phyloP scores from a whole-genome alignment of 805 yeast species.

The Torulaspora gathmanii region DNA sequence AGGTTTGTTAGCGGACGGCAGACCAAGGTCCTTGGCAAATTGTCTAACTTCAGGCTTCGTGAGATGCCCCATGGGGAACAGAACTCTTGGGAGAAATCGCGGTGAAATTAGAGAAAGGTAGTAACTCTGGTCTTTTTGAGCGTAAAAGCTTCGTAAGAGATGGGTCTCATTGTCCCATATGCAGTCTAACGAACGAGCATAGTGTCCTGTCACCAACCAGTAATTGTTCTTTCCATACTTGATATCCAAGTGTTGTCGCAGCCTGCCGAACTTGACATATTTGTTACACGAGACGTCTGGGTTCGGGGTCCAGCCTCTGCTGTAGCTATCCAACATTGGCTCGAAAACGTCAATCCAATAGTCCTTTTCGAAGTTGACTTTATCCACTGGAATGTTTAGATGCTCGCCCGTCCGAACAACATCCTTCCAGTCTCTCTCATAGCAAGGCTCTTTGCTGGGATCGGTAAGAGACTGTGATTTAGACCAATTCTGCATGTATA shows the following conservation, averaged over 20 bases:
- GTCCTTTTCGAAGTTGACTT: slow-evolving; percentile 82
- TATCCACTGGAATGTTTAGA: slow-evolving; percentile 61
- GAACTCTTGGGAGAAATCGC: slow-evolving; percentile 42
- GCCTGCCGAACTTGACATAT: slow-evolving; percentile 79
- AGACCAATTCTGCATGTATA: slow-evolving; percentile 94
- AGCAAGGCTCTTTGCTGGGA: slow-evolving; percentile 51
- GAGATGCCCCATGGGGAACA: slow-evolving; percentile 79
- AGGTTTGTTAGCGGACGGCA: slow-evolving; percentile 70
- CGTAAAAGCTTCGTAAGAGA: slow-evolving; percentile 54
- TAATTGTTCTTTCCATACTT: slow-evolving; percentile 44
- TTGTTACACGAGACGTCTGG: slow-evolving; percentile 90
- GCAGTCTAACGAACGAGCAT: slow-evolving; percentile 47
- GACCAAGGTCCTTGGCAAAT: slow-evolving; percentile 50
- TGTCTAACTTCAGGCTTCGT: slow-evolving; percentile 69
- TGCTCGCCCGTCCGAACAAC: slow-evolving; percentile 61
- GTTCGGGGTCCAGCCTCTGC: slow-evolving; percentile 79
- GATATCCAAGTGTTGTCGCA: slow-evolving; percentile 50
- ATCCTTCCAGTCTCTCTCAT: slow-evolving; percentile 85
- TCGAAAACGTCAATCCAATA: slow-evolving; percentile 91
- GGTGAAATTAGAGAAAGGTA: slow-evolving; percentile 68
- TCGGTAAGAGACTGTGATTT: slow-evolving; percentile 31
- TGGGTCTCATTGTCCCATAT: slow-evolving; percentile 36
- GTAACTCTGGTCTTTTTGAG: slow-evolving; percentile 82
- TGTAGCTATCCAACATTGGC: slow-evolving; percentile 80
- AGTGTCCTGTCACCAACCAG: slow-evolving; percentile 92